Evolutionary conservation across 1,284 basidiomycete genomes (phyloP).

Genomic region (Apiotrichum gracile): DNA sequence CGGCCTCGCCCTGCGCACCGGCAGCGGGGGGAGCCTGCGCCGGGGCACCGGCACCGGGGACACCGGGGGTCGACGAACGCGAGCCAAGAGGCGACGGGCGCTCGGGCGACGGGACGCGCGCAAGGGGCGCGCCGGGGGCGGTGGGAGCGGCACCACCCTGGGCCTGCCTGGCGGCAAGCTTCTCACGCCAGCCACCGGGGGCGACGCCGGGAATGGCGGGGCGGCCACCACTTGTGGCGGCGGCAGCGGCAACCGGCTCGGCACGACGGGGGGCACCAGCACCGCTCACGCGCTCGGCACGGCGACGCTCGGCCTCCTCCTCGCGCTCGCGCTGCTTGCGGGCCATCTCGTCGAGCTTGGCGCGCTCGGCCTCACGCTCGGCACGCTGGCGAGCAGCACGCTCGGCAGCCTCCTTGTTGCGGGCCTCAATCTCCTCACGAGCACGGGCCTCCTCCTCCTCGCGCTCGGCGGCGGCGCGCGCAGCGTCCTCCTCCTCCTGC

Average conservation of each 20-base stretch:
- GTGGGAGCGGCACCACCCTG: conserved; percentile 17
- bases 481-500: conserved; percentile 51
- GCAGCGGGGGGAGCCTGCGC: no score
- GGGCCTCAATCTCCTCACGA: conserved; percentile 48
- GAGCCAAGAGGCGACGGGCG: background rate
- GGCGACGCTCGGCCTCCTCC: conserved; percentile 66
- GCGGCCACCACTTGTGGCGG: conserved; percentile 24
- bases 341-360: conserved; percentile 56
- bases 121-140: conserved; percentile 14
- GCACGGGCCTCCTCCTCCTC: conserved; percentile 34
- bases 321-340: conserved; percentile 65
- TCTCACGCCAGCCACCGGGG: conserved; percentile 38
- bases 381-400: conserved; percentile 25
- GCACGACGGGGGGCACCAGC: conserved; percentile 22
- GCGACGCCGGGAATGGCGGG: conserved; percentile 27
- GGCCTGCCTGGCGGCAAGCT: conserved; percentile 18
- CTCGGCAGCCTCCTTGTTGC: conserved; percentile 49
- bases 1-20: no score
- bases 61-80: background rate
- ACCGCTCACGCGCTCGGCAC: conserved; percentile 33
- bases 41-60: background rate
- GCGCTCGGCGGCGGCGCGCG: conserved; percentile 24
- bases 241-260: conserved; percentile 20
- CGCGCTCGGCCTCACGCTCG: conserved; percentile 62
- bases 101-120: conserved; percentile 53